Percentiles rank a stretch among this genome's conserved stretches.
Evolutionary conservation across 1,284 basidiomycete species (phyloP).

Genomic region (Singerocomus inundabilis): DNA sequence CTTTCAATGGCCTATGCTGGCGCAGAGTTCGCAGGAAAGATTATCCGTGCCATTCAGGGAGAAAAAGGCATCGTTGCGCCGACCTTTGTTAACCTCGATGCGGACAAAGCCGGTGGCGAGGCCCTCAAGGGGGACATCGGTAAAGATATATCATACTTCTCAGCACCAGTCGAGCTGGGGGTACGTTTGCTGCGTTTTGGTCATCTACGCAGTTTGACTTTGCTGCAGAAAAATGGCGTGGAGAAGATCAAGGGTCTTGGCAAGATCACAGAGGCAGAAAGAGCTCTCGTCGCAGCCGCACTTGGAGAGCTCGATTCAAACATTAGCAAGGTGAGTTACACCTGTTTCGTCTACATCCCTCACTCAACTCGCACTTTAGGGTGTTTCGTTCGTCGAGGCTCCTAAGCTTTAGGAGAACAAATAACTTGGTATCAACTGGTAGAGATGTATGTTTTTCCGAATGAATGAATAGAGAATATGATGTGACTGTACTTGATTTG

Average conservation of each 20-base stretch:
- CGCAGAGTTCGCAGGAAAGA: conserved; percentile 77
- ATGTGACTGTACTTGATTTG: neutral
- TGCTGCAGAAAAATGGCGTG: conserved; percentile 69
- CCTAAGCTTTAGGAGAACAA: conserved; percentile 36
- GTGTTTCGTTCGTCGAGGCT: conserved; percentile 36
- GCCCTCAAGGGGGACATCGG: conserved; percentile 63
- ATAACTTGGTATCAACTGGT: neutral
- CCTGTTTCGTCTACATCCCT: neutral
- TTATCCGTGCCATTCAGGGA: conserved; percentile 85
- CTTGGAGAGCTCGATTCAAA: conserved; percentile 79
- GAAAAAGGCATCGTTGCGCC: conserved; percentile 86
- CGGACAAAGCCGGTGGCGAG: conserved; percentile 72
- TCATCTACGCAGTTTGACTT: conserved; percentile 3
- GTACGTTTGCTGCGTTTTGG: conserved; percentile 44
- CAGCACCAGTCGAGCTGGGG: conserved; percentile 81
- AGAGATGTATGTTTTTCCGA: conserved; percentile 8
- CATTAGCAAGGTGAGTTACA: conserved; percentile 66
- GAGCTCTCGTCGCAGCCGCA: conserved; percentile 73
- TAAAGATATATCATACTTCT: conserved; percentile 78
- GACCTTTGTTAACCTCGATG: conserved; percentile 79
- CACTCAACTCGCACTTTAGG: conserved; percentile 26
- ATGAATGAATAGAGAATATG: conserved; percentile 2
- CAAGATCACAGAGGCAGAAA: conserved; percentile 68
- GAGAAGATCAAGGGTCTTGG: conserved; percentile 80
- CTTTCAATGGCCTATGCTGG: conserved; percentile 92